A percentile compares a stretch with the other conserved stretches of the same genome.
These are phyloP conservation scores for Nothophytophthora sp. DNA, from an alignment of 352 stramenopile species.

Conservation along the genomic window DNA sequence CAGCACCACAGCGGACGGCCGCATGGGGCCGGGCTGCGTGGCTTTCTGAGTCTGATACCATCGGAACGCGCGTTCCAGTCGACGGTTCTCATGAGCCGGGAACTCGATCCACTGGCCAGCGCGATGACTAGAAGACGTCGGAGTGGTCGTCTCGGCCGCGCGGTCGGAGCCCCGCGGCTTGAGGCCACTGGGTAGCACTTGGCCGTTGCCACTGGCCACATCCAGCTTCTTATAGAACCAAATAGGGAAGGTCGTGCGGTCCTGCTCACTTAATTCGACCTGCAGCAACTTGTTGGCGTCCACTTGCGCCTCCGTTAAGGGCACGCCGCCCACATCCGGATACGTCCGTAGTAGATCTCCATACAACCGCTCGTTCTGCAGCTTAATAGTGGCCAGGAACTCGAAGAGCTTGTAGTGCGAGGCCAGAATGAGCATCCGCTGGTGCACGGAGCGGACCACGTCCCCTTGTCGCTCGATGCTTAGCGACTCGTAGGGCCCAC, in stretches of 20 bases:
- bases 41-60: constrained; percentile 64
- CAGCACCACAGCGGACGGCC: constrained; percentile 57
- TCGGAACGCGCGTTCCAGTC: constrained; percentile 66
- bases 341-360: constrained; percentile 58
- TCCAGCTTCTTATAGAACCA: constrained; percentile 85
- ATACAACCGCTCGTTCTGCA: constrained; percentile 88
- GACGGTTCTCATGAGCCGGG: constrained; percentile 65
- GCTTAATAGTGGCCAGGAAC: constrained; percentile 81
- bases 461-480: constrained; percentile 55
- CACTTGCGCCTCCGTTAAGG: constrained; percentile 43
- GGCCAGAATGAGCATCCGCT: constrained; percentile 71
- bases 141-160: constrained; percentile 4
- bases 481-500: constrained; percentile 78
- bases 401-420: constrained; percentile 83
- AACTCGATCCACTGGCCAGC: constrained; percentile 74
- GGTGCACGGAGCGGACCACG: constrained; percentile 70
- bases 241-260: constrained; percentile 66
- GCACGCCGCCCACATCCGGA: constrained; percentile 47
- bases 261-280: constrained; percentile 47
- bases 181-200: constrained; percentile 31
- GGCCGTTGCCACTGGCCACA: constrained; percentile 31
- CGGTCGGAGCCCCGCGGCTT: constrained; percentile 16
- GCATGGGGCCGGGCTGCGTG: constrained; percentile 28
- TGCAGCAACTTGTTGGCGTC: constrained; percentile 39
- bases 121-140: constrained; percentile 3